Base-by-base conservation (phyloP, 2,329 filamentous ascomycete genomes). In the Xylaria digitata region DNA sequence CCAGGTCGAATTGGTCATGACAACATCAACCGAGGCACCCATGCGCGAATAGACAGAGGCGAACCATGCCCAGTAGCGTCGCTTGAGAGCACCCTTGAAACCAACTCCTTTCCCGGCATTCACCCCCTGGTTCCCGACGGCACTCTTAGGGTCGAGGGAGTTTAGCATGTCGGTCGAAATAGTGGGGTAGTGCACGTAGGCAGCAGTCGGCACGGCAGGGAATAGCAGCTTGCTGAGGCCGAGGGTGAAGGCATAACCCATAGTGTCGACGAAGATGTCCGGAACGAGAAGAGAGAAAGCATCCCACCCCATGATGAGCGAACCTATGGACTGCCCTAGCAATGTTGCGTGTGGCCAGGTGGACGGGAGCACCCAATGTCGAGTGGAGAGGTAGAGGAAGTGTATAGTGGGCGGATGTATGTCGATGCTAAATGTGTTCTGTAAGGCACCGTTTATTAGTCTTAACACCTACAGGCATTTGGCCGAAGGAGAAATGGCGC, bases 1-100 rank as follows among this genome's bases (percentile, higher is more conserved):
- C 96, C 96, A 99, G 65, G 87, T 92, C 5, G 93, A 97, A 80
- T 99, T 99, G 65, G 96, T 97, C 93, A 98, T 97, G 72, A 98
- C 95, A 0, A 97, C 88, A 76, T 99, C 94, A 50, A 97, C 88
- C 17, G 91, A 90, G 23, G 91, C 87, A 23, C 96, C 96, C 50
- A 96, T 90, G 81, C 87, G 89, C 52, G 91, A 90, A 81, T 99
- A 99, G 1, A 96, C 79, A 50, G 83, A 82, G 0, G 96, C 94
- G 76, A 99, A 99, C 0, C 90, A 75, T 70, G 89, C 83, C 96
- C 96, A 99, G 82, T 99, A 99, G 17, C 85, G 78, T 73, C 87
- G 89, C 82, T 99, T 99, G 56, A 83, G 83, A 6, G 80, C 77
- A 11, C 95, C 95, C 66, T 87, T 89, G 32, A 85, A 75, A 0